Base-by-base conservation (phyloP, 2,329 filamentous ascomycete genomes). In the Grosmannia serpens region DNA sequence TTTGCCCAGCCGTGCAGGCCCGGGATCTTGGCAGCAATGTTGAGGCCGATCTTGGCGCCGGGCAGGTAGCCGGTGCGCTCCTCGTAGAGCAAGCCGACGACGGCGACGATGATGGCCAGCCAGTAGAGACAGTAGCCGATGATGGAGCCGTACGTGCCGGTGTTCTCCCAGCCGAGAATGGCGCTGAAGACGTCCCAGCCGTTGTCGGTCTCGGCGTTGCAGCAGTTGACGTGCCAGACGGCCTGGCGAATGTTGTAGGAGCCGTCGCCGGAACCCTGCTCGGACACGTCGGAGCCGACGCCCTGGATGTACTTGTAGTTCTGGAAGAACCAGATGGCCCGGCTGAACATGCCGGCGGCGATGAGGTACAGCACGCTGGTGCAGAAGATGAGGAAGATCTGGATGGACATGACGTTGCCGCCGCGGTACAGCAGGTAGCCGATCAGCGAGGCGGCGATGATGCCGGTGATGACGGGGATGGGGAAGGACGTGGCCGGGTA, bases 121-220 rank as follows among this genome's bases (percentile, higher is more conserved):
- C 90, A 96, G 75, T 95, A 95, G 20, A 92, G 60, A 69, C 94
- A 95, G 74, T 95, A 95, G 1, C 87, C 85, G 62, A 95, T 84
- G 63, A 95, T 87, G 1, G 88, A 91, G 56, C 90, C 89, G 66
- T 92, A 91, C 1, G 90, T 95, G 6, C 88, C 91, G 15, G 87
- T 89, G 74, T 95, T 95, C 61, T 84, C 82, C 91, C 91, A 96
- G 60, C 91, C 90, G 13, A 95, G 77, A 57, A 95, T 78, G 60
- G 88, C 84, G 66, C 95, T 92, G 77, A 95, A 90, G 64, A 95
- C 84, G 58, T 88, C 89, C 90, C 89, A 95, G 51, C 87, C 88
- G 31, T 87, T 86, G 62, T 89, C 85, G 46, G 85, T 71, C 56
- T 83, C 74, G 0, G 89, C 86, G 65, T 82, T 91, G 70, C 89